phyloP scores from a whole-genome alignment of 495 filamentous ascomycete species.

The Choiromyces venosus region DNA sequence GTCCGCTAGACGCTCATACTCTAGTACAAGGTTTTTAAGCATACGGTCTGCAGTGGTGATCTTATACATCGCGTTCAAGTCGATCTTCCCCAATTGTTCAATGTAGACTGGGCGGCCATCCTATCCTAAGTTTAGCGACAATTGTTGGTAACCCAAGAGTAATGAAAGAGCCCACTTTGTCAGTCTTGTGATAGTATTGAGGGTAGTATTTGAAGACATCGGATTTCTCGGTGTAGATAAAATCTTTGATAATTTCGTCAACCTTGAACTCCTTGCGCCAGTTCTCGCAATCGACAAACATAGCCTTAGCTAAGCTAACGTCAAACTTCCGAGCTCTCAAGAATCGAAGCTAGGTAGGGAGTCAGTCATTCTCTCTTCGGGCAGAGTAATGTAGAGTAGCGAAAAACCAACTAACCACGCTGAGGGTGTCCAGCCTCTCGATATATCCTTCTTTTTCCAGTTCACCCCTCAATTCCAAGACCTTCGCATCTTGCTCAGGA shows the following conservation, averaged over 20 bases:
- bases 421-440: constrained; percentile 83
- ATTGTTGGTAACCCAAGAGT: neutral
- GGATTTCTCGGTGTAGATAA: constrained; percentile 83
- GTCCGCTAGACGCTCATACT: constrained; percentile 93
- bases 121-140: constrained; percentile 46
- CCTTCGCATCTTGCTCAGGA: constrained; percentile 79
- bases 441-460: constrained; percentile 80
- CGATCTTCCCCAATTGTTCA: constrained; percentile 90
- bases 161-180: constrained; percentile 60
- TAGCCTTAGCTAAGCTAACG: constrained; percentile 67
- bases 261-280: constrained; percentile 85
- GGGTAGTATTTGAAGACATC: constrained; percentile 89
- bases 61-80: constrained; percentile 81
- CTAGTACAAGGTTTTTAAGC: constrained; percentile 88
- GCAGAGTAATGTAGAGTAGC: constrained; percentile 1
- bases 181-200: constrained; percentile 98
- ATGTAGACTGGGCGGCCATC: constrained; percentile 97
- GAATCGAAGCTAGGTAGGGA: constrained; percentile 64
- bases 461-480: constrained; percentile 73
- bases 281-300: constrained; percentile 86
- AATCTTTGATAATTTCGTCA: constrained; percentile 73
- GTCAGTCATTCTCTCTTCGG: neutral
- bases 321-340: constrained; percentile 93
- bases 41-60: constrained; percentile 91
- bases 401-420: constrained; percentile 54